These are phyloP conservation scores for Handroanthus guayacan DNA, from an alignment of 257 asterid genomes.

Conservation along the genomic window DNA sequence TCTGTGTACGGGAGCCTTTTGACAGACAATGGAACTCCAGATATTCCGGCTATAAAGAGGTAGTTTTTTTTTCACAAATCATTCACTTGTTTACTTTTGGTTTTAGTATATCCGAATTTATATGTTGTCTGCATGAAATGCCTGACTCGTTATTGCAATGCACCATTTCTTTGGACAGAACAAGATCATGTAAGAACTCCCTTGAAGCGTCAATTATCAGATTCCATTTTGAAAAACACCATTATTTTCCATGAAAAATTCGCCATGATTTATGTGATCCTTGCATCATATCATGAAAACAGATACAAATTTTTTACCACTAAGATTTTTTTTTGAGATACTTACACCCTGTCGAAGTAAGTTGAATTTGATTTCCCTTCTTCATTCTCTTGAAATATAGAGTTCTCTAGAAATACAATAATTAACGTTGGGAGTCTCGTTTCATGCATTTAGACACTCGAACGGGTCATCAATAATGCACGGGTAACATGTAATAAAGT, in stretches of 20 bases:
- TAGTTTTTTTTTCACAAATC: neutral
- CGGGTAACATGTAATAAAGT: conserved; percentile 38
- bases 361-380: neutral
- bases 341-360: neutral
- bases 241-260: too few relatives aligned
- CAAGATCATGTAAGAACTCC: too few relatives aligned
- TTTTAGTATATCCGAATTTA: neutral
- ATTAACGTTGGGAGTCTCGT: too few relatives aligned
- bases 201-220: too few relatives aligned
- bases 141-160: too few relatives aligned
- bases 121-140: too few relatives aligned
- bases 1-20: conserved; percentile 49
- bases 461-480: neutral
- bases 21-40: conserved; percentile 54
- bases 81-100: neutral
- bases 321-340: too few relatives aligned
- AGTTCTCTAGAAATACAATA: neutral
- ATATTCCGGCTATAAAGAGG: conserved; percentile 47
- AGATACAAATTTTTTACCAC: too few relatives aligned
- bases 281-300: too few relatives aligned
- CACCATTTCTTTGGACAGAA: too few relatives aligned
- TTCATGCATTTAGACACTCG: neutral
- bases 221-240: too few relatives aligned
- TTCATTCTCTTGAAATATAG: neutral
- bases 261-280: too few relatives aligned